Percentiles rank a stretch among this genome's conserved stretches.
phyloP scores from a whole-genome alignment of 257 asterid species.

The Lycium barbarum region DNA sequence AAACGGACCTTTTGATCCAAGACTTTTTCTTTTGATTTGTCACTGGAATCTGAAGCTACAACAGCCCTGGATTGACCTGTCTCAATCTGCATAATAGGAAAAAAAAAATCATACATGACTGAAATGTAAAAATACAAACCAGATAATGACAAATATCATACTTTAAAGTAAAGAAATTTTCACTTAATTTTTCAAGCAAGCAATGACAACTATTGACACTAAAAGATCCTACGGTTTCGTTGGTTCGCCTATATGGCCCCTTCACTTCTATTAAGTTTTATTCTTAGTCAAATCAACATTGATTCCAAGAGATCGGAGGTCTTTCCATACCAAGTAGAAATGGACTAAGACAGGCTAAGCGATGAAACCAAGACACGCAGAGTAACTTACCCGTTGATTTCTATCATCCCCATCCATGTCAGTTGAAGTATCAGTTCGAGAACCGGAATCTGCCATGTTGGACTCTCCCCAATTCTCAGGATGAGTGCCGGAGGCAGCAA shows the following conservation, averaged over 20 bases:
- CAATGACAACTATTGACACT: neutral
- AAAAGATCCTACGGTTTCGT: neutral
- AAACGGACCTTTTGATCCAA: constrained; percentile 74
- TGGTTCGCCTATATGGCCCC: neutral
- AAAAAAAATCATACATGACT: constrained; percentile 33
- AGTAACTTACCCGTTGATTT: constrained; percentile 57
- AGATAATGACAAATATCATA: neutral
- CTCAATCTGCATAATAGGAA: constrained; percentile 61
- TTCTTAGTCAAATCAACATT: neutral
- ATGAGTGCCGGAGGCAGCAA: constrained; percentile 52
- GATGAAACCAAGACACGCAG: constrained; percentile 13
- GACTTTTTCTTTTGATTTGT: constrained; percentile 72
- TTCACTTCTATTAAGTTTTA: neutral
- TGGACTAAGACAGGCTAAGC: neutral
- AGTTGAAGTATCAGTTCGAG: constrained; percentile 81
- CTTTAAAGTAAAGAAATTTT: neutral
- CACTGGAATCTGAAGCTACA: constrained; percentile 70
- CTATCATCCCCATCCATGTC: constrained; percentile 80
- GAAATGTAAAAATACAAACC: neutral
- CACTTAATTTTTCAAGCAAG: neutral
- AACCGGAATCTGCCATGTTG: constrained; percentile 83
- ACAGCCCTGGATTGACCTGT: constrained; percentile 60
- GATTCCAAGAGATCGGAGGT: neutral
- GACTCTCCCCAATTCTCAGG: constrained; percentile 91
- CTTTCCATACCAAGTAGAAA: neutral